phyloP scores from a whole-genome alignment of 352 stramenopile genomes.

The Detonula confervacea region DNA sequence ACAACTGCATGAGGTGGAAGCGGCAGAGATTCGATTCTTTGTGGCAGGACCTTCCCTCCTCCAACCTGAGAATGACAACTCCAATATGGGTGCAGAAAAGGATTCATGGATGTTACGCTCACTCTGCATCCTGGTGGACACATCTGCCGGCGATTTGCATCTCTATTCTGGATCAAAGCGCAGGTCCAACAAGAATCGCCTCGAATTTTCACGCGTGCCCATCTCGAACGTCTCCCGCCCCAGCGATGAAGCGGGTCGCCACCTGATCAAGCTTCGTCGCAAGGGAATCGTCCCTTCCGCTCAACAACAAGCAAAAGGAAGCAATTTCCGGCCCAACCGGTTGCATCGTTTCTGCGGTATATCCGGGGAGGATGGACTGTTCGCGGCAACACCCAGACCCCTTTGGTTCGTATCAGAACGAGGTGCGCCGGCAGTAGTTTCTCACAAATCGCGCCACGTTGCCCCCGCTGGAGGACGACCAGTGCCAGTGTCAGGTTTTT shows the following conservation, averaged over 20 bases:
- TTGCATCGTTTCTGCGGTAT: constrained; percentile 72
- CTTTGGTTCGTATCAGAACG: constrained; percentile 81
- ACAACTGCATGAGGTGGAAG: constrained; percentile 55
- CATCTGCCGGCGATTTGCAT: constrained; percentile 68
- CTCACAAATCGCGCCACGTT: constrained; percentile 73
- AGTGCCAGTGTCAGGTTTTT: constrained; percentile 75
- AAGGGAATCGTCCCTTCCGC: constrained; percentile 63
- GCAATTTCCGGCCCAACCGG: constrained; percentile 64
- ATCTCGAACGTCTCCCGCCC: constrained; percentile 57
- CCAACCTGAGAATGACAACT: constrained; percentile 11
- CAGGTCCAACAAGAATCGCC: constrained; percentile 24
- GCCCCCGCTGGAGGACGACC: constrained; percentile 66
- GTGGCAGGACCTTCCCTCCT: constrained; percentile 62
- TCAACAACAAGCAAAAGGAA: neutral
- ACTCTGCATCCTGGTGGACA: constrained; percentile 77
- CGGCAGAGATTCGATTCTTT: constrained; percentile 79
- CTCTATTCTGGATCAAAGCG: constrained; percentile 65
- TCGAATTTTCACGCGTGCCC: constrained; percentile 66
- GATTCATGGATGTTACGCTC: constrained; percentile 50
- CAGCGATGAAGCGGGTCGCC: constrained; percentile 71
- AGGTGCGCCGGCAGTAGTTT: constrained; percentile 64
- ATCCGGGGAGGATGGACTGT: constrained; percentile 76
- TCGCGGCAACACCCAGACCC: constrained; percentile 67
- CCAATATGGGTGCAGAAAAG: constrained; percentile 26
- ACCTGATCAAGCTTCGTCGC: constrained; percentile 72